A percentile compares a stretch with the other conserved stretches of the same genome.
Conservation (phyloP, 345 rosid genomes). For the Erysimum cheiranthoides region DNA sequence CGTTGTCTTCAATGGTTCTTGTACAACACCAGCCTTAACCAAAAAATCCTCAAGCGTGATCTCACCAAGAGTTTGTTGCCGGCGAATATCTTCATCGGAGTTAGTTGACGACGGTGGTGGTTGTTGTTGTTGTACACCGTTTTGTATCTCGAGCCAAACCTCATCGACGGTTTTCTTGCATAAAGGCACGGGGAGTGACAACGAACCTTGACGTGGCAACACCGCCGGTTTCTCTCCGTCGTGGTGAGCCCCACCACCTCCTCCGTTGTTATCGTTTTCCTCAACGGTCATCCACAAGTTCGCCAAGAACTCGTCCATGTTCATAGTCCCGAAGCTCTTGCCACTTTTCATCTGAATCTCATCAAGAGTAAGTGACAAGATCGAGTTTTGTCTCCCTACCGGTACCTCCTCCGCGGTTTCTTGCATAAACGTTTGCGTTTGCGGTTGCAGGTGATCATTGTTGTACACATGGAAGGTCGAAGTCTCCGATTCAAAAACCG, state of each 20-base stretch:
- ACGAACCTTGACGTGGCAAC: conserved; percentile 66
- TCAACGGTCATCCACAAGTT: conserved; percentile 76
- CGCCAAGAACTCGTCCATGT: conserved; percentile 88
- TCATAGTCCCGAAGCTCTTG: conserved; percentile 81
- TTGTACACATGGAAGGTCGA: conserved; percentile 41
- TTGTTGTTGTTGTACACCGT: conserved; percentile 48
- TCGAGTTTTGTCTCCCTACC: conserved; percentile 50
- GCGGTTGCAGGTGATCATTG: conserved; percentile 30
- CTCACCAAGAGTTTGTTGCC: conserved; percentile 76
- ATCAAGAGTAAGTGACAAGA: conserved; percentile 75
- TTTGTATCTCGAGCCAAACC: conserved; percentile 86
- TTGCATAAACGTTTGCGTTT: conserved; percentile 17
- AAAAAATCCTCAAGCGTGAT: conserved; percentile 89
- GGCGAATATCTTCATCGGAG: conserved; percentile 42
- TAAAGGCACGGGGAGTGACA: conserved; percentile 70
- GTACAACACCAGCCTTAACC: conserved; percentile 81
- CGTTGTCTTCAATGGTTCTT: conserved; percentile 44
- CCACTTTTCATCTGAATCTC: conserved; percentile 87
- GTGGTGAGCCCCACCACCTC: conserved; percentile 8
- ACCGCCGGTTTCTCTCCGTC: conserved; percentile 37
- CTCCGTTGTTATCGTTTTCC: conserved; percentile 11
- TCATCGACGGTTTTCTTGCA: conserved; percentile 92
- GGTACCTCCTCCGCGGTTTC: conserved; percentile 13
- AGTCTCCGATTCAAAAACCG: conserved; percentile 38
- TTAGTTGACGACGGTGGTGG: conserved; percentile 20